These are phyloP conservation scores for Aspergillus arachidicola DNA, from an alignment of 2,329 filamentous ascomycete genomes.

Conservation along the genomic window DNA sequence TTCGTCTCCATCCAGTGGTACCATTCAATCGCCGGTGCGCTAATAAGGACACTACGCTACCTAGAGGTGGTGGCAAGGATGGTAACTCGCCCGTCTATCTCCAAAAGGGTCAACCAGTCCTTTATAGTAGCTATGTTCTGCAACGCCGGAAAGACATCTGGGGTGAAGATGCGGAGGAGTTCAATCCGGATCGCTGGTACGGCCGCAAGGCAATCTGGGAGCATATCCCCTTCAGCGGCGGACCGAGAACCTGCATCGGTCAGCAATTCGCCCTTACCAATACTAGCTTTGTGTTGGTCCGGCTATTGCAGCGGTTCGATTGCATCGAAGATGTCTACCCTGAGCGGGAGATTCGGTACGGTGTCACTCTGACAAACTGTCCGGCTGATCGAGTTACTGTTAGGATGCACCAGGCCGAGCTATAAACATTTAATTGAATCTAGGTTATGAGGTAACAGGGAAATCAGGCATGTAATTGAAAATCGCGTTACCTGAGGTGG, in stretches of 20 bases:
- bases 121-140: slow-evolving; percentile 70
- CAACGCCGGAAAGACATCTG: slow-evolving; percentile 63
- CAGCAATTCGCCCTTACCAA: slow-evolving; percentile 81
- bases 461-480: accelerated
- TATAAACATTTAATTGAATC: neutral
- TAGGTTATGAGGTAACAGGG: too few relatives aligned
- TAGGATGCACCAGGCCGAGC: neutral
- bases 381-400: neutral
- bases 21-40: slow-evolving; percentile 47
- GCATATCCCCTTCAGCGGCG: slow-evolving; percentile 75
- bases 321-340: slow-evolving; percentile 50
- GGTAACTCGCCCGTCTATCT: slow-evolving; percentile 62
- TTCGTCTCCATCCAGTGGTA: slow-evolving; percentile 49
- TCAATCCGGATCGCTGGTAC: slow-evolving; percentile 70
- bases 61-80: slow-evolving; percentile 62
- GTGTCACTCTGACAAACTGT: neutral
- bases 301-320: slow-evolving; percentile 72
- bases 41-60: slow-evolving; percentile 45
- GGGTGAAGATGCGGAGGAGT: slow-evolving; percentile 52
- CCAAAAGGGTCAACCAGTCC: slow-evolving; percentile 65
- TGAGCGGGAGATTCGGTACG: neutral
- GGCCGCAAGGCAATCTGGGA: slow-evolving; percentile 65
- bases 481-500: accelerated
- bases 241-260: slow-evolving; percentile 72
- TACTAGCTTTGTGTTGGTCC: slow-evolving; percentile 65